phyloP scores from a whole-genome alignment of 257 asterid species.

The Nicotiana undulata region DNA sequence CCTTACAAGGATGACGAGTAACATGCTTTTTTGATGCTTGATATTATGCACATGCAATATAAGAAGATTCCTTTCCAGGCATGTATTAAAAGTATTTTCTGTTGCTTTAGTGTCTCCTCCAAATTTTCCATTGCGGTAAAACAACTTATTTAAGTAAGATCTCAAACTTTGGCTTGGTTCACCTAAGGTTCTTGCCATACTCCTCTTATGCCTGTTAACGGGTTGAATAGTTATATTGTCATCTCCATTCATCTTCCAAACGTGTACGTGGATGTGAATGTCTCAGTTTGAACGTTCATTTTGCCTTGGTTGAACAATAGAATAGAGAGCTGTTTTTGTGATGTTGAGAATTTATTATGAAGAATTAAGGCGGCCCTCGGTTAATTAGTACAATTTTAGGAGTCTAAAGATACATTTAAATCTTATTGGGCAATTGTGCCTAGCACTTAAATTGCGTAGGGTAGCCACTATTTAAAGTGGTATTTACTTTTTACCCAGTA shows the following conservation, averaged over 20 bases:
- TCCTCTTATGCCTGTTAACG: background rate
- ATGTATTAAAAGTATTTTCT: background rate
- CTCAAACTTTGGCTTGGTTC: background rate
- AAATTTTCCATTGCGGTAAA: background rate
- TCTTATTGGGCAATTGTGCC: background rate
- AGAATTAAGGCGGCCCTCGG: background rate
- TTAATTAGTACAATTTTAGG: background rate
- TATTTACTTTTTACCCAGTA: too few species aligned
- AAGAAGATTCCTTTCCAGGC: background rate
- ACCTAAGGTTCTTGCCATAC: background rate
- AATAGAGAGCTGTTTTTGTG: background rate
- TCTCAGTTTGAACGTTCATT: background rate
- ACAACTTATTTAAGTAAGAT: background rate
- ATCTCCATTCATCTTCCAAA: background rate
- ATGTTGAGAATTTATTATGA: background rate
- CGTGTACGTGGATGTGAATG: background rate
- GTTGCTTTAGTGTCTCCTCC: background rate
- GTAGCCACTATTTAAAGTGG: too few species aligned
- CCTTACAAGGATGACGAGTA: slow-evolving; percentile 97
- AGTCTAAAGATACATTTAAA: background rate
- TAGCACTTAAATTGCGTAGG: background rate
- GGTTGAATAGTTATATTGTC: background rate
- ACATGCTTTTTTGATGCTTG: background rate
- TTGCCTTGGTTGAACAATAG: background rate
- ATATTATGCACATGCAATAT: background rate